A percentile compares a stretch with the other conserved stretches of the same genome.
These are phyloP conservation scores for Diaporthe aspalathi DNA, from an alignment of 2,329 filamentous ascomycete species.

Conservation along the genomic window DNA sequence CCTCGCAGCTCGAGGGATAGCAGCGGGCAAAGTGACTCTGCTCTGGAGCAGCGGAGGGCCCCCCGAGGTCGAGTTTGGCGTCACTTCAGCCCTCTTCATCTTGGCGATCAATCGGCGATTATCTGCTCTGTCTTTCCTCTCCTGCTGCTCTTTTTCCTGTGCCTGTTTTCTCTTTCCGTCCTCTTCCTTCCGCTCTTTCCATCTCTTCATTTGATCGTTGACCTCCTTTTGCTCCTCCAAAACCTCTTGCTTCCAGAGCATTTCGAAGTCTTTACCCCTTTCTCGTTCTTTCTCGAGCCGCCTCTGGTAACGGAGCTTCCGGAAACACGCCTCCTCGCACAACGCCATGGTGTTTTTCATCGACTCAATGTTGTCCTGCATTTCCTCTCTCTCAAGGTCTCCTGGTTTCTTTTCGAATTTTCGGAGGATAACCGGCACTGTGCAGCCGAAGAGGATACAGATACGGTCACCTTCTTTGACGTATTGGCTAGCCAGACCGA, in stretches of 20 bases:
- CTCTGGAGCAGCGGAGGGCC: too few species aligned
- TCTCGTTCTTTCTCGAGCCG: neutral
- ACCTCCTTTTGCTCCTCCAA: neutral
- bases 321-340: constrained; percentile 17
- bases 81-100: neutral
- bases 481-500: constrained; percentile 37
- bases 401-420: neutral
- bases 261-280: neutral
- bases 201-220: neutral
- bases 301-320: neutral
- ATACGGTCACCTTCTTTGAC: constrained; percentile 41
- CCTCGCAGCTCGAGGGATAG: too few species aligned
- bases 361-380: neutral
- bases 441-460: constrained; percentile 44
- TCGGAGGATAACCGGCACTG: constrained; percentile 43
- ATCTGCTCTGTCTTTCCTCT: neutral
- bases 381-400: neutral
- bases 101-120: neutral
- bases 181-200: neutral
- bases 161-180: neutral
- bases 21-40: too few species aligned
- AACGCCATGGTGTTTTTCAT: neutral
- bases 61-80: too few species aligned
- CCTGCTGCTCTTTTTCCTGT: neutral
- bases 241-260: neutral